Conservation (phyloP, 164 flowering plant genomes). For the Litsea cubeba region DNA sequence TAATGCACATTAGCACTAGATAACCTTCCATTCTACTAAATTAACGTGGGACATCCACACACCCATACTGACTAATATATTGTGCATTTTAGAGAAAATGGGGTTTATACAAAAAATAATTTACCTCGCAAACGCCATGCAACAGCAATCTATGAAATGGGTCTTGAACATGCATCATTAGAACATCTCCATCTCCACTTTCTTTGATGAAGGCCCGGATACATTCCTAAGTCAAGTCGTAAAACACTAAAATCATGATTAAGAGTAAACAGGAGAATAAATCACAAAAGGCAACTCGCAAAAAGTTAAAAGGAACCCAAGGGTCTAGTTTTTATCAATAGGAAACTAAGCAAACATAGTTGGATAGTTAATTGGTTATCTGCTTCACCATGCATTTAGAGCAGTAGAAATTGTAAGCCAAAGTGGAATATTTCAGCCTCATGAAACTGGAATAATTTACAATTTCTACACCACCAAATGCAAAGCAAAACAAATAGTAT, state of each 20-base stretch:
- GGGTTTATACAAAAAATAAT: no score
- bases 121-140: constrained; percentile 96
- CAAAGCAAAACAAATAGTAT: neutral
- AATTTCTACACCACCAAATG: neutral
- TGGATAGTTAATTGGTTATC: neutral
- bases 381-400: neutral
- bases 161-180: constrained; percentile 61
- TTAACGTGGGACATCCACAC: neutral
- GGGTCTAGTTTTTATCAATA: neutral
- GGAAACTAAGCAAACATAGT: neutral
- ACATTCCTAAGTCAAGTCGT: constrained; percentile 41
- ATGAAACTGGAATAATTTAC: no score
- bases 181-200: constrained; percentile 41
- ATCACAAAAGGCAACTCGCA: neutral
- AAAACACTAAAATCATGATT: neutral
- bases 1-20: neutral
- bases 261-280: neutral
- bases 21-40: neutral
- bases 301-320: neutral
- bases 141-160: constrained; percentile 81
- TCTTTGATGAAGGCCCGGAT: constrained; percentile 54
- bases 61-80: no score
- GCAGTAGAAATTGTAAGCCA: neutral
- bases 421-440: neutral
- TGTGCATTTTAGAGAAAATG: neutral